A percentile compares a stretch with the other conserved stretches of the same genome.
Conservation (phyloP, 345 rosid genomes). For the Psidium friedrichsthalianum region DNA sequence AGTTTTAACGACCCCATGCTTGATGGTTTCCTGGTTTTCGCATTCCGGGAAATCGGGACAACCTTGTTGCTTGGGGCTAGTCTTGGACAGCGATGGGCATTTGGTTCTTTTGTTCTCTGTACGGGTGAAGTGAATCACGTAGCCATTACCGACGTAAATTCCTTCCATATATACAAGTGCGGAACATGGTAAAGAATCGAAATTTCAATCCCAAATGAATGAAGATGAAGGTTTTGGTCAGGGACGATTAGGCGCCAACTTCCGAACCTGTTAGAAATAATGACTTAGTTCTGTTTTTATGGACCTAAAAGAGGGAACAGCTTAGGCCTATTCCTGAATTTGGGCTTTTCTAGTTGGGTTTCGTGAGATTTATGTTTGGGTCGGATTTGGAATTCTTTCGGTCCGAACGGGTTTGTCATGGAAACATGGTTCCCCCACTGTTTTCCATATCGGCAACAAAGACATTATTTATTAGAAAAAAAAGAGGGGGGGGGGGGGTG, state of each 20-base stretch:
- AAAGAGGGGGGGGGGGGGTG: too few relatives aligned
- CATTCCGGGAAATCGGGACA: not conserved
- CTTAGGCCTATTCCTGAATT: slow-evolving; percentile 1
- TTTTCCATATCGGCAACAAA: not conserved
- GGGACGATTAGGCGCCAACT: not conserved
- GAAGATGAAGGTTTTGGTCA: not conserved
- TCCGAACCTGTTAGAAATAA: too few relatives aligned
- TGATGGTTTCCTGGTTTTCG: fast-evolving
- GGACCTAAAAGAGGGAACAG: not conserved
- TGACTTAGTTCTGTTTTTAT: too few relatives aligned
- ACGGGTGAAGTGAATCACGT: not conserved
- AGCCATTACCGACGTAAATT: not conserved
- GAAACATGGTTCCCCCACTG: not conserved
- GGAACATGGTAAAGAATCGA: not conserved
- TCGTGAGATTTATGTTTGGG: not conserved
- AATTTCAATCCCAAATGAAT: not conserved
- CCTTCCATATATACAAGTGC: not conserved
- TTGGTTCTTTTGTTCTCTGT: not conserved
- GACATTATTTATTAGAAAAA: too few relatives aligned
- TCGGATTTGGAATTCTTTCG: not conserved
- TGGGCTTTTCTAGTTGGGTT: not conserved
- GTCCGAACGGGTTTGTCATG: not conserved
- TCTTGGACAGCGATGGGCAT: not conserved
- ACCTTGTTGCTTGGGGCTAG: not conserved
- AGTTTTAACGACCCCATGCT: not conserved